Percentiles rank a stretch among this genome's conserved stretches.
Conservation (phyloP, 768 basidiomycete species). For the Omphalotus guepiniiformis region DNA sequence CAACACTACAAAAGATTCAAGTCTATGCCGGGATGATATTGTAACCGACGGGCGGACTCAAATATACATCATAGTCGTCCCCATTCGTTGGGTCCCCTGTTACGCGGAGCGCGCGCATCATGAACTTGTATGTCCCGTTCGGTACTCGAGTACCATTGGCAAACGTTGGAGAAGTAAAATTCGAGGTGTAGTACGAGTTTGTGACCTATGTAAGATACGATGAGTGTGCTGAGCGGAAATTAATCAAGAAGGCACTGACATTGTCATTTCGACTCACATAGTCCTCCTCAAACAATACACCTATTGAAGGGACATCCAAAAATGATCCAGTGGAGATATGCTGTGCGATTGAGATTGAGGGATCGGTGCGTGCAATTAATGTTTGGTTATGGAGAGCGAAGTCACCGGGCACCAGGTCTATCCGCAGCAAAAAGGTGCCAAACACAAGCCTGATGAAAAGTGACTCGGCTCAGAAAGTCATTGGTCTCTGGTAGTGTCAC, state of each 20-base stretch:
- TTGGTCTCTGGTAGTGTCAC: constrained; percentile 12
- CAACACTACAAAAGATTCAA: too few species aligned
- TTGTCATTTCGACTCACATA: constrained; percentile 14
- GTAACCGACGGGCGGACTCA: constrained; percentile 15
- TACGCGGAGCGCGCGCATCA: constrained; percentile 15
- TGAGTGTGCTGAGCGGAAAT: too few species aligned
- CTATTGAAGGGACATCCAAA: constrained; percentile 14
- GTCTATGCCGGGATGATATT: too few species aligned
- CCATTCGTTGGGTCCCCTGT: constrained; percentile 13
- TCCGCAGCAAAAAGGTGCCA: constrained; percentile 41
- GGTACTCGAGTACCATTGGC: constrained; percentile 15
- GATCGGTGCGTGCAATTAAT: constrained; percentile 23
- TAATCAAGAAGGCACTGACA: constrained; percentile 8
- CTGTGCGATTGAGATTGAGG: constrained; percentile 12
- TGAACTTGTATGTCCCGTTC: constrained; percentile 14
- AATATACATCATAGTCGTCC: constrained; percentile 17
- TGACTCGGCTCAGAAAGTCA: too few species aligned
- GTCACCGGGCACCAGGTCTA: constrained; percentile 46
- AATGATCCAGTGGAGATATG: too few species aligned
- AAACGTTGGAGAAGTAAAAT: not conserved
- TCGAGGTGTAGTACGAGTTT: not conserved
- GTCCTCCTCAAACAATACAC: constrained; percentile 5
- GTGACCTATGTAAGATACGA: not conserved
- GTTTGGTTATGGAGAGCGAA: constrained; percentile 25
- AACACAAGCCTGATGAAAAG: constrained; percentile 34